phyloP scores from a whole-genome alignment of 768 basidiomycete genomes.

The Pleurotus citrinopileatus region DNA sequence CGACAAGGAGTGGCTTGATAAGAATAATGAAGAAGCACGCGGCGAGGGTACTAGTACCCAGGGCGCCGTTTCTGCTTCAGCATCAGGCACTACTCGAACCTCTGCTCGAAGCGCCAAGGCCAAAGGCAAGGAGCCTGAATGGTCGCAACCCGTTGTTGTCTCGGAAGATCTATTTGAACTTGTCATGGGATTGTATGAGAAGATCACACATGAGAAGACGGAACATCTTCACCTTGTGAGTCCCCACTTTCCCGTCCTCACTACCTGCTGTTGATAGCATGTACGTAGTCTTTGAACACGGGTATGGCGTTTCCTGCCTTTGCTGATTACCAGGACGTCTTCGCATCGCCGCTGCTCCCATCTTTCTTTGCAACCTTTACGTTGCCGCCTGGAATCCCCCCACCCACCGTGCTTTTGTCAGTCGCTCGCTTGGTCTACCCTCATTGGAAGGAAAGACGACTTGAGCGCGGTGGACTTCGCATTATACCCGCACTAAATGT shows the following conservation, averaged over 20 bases:
- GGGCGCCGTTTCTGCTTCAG: slow-evolving; percentile 55
- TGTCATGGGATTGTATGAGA: slow-evolving; percentile 93
- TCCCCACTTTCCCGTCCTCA: slow-evolving; percentile 16
- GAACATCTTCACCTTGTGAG: slow-evolving; percentile 89
- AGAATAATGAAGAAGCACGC: slow-evolving; percentile 82
- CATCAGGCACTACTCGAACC: slow-evolving; percentile 24
- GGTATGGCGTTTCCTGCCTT: slow-evolving; percentile 73
- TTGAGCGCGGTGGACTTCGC: slow-evolving; percentile 75
- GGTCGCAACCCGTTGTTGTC: slow-evolving; percentile 59
- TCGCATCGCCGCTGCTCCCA: slow-evolving; percentile 56
- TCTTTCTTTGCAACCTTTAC: slow-evolving; percentile 67
- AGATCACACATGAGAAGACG: slow-evolving; percentile 83
- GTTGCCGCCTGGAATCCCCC: slow-evolving; percentile 68
- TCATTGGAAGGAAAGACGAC: slow-evolving; percentile 86
- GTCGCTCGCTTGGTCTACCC: slow-evolving; percentile 77
- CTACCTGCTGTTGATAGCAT: slow-evolving; percentile 6
- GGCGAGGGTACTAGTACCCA: slow-evolving; percentile 84
- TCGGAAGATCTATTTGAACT: slow-evolving; percentile 93
- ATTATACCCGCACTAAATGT: slow-evolving; percentile 91
- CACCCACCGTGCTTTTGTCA: slow-evolving; percentile 57
- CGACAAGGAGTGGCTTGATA: slow-evolving; percentile 92
- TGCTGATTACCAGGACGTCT: slow-evolving; percentile 67
- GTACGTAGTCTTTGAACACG: slow-evolving; percentile 54
- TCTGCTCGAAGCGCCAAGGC: slow-evolving; percentile 71
- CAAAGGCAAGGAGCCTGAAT: slow-evolving; percentile 83